A percentile compares a stretch with the other conserved stretches of the same genome.
phyloP scores from a whole-genome alignment of 2,329 filamentous ascomycete species.

The Penicillium hesseltinei region DNA sequence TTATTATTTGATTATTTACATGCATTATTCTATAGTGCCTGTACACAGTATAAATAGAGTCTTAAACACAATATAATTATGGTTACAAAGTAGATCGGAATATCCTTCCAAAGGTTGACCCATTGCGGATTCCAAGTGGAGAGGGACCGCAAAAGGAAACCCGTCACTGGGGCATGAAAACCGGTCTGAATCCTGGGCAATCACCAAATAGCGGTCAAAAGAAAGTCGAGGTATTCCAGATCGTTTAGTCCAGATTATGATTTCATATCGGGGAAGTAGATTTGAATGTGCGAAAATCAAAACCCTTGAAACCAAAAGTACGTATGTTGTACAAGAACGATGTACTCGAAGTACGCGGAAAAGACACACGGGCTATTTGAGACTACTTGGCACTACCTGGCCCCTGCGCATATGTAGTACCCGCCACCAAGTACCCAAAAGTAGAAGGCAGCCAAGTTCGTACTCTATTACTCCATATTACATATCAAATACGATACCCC shows the following conservation, averaged over 20 bases:
- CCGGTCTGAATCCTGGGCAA: not conserved
- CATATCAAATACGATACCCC: not conserved
- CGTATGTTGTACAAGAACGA: not conserved
- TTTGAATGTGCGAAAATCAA: not conserved
- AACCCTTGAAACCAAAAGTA: not conserved
- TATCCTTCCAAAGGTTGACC: not conserved
- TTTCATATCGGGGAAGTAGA: not conserved
- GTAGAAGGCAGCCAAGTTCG: not conserved
- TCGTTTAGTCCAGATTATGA: not conserved
- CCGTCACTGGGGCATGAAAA: not conserved
- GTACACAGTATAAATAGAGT: not conserved
- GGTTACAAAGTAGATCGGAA: not conserved
- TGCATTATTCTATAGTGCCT: too few species aligned
- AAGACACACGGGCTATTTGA: not conserved
- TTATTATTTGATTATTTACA: not conserved
- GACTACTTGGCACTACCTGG: not conserved
- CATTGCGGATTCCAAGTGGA: not conserved
- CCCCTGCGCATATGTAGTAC: not conserved
- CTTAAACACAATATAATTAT: not conserved
- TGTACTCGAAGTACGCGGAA: not conserved
- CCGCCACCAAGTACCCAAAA: not conserved
- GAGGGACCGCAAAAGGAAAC: not conserved
- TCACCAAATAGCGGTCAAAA: constrained; percentile 6
- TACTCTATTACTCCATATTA: not conserved
- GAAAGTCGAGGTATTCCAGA: not conserved